Evolutionary conservation across 768 basidiomycete genomes (phyloP), one percentile per base, ranked within the genome.

Genomic region (Suillus clintonianus): DNA sequence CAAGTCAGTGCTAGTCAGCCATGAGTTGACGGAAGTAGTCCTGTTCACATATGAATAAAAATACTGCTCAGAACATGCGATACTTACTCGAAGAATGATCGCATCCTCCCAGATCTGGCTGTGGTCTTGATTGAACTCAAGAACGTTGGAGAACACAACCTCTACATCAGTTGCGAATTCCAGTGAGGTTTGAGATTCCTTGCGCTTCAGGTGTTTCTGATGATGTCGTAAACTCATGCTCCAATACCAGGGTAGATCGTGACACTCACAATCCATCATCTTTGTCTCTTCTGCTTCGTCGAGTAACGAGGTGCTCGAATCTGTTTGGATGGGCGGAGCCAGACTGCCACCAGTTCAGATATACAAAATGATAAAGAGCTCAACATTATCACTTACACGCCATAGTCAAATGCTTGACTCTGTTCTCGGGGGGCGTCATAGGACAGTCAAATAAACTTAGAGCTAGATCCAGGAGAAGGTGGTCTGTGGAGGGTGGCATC

Each of bases 371-470:
- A 27, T 36, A 17, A 37, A 57, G 43, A 62, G 65, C 65, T 47
- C 1, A 42, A 51, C 32, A 55, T 55, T 56, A 53, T 9, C 7
- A 85, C 92, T 72, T 80, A 93, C 92, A 95, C 65, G 97, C 81
- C 88, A 95, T 91, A 27, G 91, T 96, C 32, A 96, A 95, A 78
- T 99, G 97, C 59, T n/a, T n/a, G n/a, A n/a, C n/a, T n/a, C n/a
- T n/a, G n/a, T n/a, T n/a, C n/a, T n/a, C n/a, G n/a, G n/a, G n/a
- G n/a, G n/a, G n/a, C n/a, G n/a, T n/a, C n/a, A n/a, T n/a, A n/a
- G n/a, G n/a, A n/a, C n/a, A n/a, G n/a, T n/a, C n/a, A n/a, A n/a
- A n/a, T n/a, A n/a, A n/a, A n/a, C n/a, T n/a, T n/a, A n/a, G n/a
- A n/a, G n/a, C n/a, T n/a, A n/a, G n/a, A n/a, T n/a, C n/a, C n/a